Conservation (phyloP, 164 flowering plant species). For the Euptelea pleiosperma region DNA sequence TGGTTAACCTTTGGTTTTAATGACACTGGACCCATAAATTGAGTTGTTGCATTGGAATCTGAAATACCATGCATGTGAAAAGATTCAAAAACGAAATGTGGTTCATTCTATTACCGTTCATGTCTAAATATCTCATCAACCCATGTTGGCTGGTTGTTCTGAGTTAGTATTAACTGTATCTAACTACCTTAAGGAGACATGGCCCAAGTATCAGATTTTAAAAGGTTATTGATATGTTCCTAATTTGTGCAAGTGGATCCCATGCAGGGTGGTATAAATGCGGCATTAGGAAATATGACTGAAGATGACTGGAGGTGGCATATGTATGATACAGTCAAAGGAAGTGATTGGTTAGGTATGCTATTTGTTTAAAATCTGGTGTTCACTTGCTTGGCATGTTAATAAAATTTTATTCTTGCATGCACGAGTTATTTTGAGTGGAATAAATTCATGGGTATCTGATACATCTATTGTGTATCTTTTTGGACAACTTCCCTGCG, state of each 20-base stretch:
- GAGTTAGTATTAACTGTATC: not conserved
- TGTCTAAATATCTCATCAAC: not conserved
- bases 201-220: not conserved
- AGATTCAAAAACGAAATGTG: too few species aligned
- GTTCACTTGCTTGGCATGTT: not conserved
- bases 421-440: not conserved
- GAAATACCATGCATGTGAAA: not conserved
- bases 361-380: not conserved
- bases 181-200: not conserved
- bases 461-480: too few species aligned
- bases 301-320: constrained; percentile 99
- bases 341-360: constrained; percentile 97
- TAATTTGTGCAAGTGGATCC: constrained; percentile 10
- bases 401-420: not conserved
- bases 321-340: constrained; percentile 98
- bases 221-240: not conserved
- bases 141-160: not conserved
- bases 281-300: constrained; percentile 94
- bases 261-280: constrained; percentile 97
- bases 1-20: too few species aligned
- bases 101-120: not conserved
- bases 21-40: not conserved
- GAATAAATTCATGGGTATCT: not conserved
- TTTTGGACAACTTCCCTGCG: too few species aligned
- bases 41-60: not conserved